These are phyloP conservation scores for Hibiscus syriacus DNA, from an alignment of 345 rosid genomes.

Conservation along the genomic window DNA sequence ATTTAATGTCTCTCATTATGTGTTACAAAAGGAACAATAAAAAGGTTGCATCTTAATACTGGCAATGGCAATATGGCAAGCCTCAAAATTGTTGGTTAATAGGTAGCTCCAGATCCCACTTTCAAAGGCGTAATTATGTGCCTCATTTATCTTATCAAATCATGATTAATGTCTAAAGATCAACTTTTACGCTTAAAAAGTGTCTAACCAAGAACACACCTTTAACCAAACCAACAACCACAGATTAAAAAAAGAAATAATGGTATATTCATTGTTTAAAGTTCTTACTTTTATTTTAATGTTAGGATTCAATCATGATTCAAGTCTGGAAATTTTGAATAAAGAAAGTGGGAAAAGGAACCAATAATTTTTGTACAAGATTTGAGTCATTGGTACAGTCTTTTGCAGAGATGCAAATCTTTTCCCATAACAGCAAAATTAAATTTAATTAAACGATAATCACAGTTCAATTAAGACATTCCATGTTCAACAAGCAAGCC, in stretches of 20 bases:
- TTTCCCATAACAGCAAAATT: neutral
- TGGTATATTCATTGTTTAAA: conserved; percentile 2
- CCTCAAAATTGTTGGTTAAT: neutral
- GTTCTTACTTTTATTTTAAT: conserved; percentile 6
- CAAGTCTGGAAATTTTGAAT: neutral
- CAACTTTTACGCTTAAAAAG: neutral
- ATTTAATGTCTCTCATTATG: neutral
- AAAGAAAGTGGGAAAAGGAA: neutral
- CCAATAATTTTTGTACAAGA: conserved; percentile 3
- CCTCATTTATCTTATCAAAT: neutral
- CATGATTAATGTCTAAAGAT: neutral
- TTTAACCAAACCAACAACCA: neutral
- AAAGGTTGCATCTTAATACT: neutral
- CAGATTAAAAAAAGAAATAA: neutral
- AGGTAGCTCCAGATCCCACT: neutral
- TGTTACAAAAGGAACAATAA: neutral
- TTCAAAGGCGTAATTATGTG: neutral
- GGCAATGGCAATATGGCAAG: neutral
- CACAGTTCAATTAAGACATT: neutral
- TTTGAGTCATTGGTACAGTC: neutral
- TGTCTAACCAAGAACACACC: neutral
- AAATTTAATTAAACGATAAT: conserved; percentile 2
- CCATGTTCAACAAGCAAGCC: neutral
- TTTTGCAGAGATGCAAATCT: conserved; percentile 1
- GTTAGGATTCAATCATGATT: neutral